These are phyloP conservation scores for Magnaporthales sp. DNA, from an alignment of 2,329 filamentous ascomycete species.

Conservation along the genomic window DNA sequence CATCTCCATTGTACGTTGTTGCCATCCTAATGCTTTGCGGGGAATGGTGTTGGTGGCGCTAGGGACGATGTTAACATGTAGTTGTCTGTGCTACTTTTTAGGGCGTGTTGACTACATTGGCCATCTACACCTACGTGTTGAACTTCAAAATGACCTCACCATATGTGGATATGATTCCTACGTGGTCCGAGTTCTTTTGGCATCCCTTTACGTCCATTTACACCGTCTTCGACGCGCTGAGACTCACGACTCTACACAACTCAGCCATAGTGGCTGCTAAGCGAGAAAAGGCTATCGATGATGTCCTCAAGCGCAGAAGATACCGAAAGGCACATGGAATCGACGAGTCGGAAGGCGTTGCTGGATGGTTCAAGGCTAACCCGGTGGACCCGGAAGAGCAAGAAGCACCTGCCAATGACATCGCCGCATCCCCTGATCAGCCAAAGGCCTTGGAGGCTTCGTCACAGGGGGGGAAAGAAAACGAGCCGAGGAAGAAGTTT, in stretches of 20 bases:
- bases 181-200: conserved; percentile 56
- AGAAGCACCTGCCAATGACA: neutral
- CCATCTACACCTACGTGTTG: conserved; percentile 62
- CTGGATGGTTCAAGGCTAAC: conserved; percentile 26
- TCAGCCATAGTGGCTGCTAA: conserved; percentile 61
- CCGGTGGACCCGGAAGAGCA: conserved; percentile 3
- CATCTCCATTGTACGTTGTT: conserved; percentile 65
- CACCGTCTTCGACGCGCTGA: conserved; percentile 62
- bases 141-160: conserved; percentile 76
- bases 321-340: conserved; percentile 83
- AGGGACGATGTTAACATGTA: neutral
- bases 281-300: conserved; percentile 66
- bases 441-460: neutral
- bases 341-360: conserved; percentile 38
- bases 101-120: conserved; percentile 30
- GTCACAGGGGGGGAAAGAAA: conserved; percentile 36
- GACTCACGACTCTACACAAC: conserved; percentile 66
- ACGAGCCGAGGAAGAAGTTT: conserved; percentile 59
- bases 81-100: neutral
- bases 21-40: neutral
- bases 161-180: conserved; percentile 70
- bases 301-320: conserved; percentile 77
- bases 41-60: neutral
- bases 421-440: neutral
- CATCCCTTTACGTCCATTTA: conserved; percentile 61